phyloP scores from a whole-genome alignment of 768 basidiomycete genomes.

The Imleria badia region DNA sequence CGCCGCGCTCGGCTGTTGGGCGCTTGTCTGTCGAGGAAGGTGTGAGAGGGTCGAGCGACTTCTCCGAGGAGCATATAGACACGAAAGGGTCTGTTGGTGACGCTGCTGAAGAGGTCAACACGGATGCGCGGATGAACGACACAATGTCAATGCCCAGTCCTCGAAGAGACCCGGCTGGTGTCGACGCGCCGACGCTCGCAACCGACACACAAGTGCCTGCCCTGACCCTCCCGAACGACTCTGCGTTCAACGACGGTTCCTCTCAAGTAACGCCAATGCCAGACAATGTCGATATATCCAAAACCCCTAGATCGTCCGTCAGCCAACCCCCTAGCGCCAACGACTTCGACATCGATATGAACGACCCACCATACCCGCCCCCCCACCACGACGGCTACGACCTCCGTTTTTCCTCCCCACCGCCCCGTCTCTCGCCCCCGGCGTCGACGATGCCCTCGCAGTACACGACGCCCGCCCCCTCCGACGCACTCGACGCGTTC shows the following conservation, averaged over 20 bases:
- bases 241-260: not conserved
- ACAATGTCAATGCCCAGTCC: not conserved
- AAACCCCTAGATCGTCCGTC: not conserved
- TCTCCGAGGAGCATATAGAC: no score
- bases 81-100: no score
- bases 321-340: not conserved
- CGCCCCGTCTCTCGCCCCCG: not conserved
- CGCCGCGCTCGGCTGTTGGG: not conserved
- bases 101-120: not conserved
- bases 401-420: not conserved
- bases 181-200: not conserved
- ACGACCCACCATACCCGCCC: not conserved
- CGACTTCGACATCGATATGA: no score
- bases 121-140: not conserved
- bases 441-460: not conserved
- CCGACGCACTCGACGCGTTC: constrained; percentile 2
- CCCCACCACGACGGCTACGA: not conserved
- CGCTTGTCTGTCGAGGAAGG: not conserved
- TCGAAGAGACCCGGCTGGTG: not conserved
- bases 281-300: not conserved
- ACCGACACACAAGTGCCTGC: no score
- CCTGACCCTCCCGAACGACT: not conserved
- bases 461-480: constrained; percentile 14
- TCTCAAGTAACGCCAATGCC: not conserved
- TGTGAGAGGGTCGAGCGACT: no score